A percentile compares a stretch with the other conserved stretches of the same genome.
Conservation (phyloP, 306 rosid genomes). For the Glycine tomentella region DNA sequence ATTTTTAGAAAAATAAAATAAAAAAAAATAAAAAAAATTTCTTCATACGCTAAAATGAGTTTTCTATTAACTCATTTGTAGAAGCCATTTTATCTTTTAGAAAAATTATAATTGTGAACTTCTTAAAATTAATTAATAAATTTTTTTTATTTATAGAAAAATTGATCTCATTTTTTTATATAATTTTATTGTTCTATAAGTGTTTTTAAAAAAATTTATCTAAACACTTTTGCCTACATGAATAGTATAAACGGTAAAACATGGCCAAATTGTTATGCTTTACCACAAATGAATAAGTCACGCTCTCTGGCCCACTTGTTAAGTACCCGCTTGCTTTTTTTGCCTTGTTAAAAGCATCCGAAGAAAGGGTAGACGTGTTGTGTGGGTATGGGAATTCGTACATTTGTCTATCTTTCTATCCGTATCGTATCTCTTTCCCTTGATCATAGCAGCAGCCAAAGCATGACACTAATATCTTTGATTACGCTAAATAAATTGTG, state of each 20-base stretch:
- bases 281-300: slow-evolving; percentile 26
- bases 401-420: slow-evolving; percentile 8
- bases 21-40: too few relatives aligned
- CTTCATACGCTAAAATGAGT: too few relatives aligned
- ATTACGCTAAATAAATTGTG: neutral
- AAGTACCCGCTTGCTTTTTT: neutral
- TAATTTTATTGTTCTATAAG: too few relatives aligned
- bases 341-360: slow-evolving; percentile 23
- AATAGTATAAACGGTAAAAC: neutral
- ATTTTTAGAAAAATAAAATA: too few relatives aligned
- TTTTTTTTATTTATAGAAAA: too few relatives aligned
- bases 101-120: too few relatives aligned
- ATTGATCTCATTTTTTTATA: too few relatives aligned
- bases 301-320: neutral
- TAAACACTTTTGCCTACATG: too few relatives aligned
- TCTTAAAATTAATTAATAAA: too few relatives aligned
- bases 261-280: neutral
- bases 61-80: too few relatives aligned
- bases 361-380: neutral
- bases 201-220: too few relatives aligned
- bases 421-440: neutral
- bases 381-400: neutral
- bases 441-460: neutral
- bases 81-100: too few relatives aligned
- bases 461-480: neutral